phyloP scores from a whole-genome alignment of 2,329 filamentous ascomycete species.

The Hypoxylon sp. region DNA sequence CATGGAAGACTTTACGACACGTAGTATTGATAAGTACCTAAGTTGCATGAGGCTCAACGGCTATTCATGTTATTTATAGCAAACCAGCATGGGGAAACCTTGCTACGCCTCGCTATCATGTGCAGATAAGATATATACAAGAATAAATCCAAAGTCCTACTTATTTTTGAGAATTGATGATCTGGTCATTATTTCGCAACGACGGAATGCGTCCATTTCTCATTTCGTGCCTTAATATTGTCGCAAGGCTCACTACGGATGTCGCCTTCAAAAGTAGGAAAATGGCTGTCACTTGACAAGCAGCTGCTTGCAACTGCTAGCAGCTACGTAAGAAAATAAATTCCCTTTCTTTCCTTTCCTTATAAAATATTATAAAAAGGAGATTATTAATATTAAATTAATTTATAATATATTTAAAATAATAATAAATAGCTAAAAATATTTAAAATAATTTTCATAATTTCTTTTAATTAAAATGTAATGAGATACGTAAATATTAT shows the following conservation, averaged over 20 bases:
- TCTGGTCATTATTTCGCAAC: background rate
- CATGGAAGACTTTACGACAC: background rate
- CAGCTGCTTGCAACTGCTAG: too few species aligned
- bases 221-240: background rate
- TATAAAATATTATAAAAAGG: too few species aligned
- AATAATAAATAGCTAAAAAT: too few species aligned
- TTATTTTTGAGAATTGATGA: background rate
- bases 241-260: background rate
- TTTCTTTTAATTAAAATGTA: too few species aligned
- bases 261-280: too few species aligned
- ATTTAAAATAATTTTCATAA: too few species aligned
- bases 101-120: background rate
- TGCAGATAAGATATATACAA: background rate
- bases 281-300: too few species aligned
- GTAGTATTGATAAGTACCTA: conserved; percentile 2
- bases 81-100: background rate
- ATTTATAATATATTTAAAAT: too few species aligned
- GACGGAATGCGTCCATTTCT: background rate
- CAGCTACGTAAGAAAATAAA: too few species aligned
- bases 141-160: background rate
- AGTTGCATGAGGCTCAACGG: conserved; percentile 2
- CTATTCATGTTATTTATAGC: background rate
- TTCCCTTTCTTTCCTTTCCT: too few species aligned
- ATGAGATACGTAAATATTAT: too few species aligned
- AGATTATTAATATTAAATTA: too few species aligned